Evolutionary conservation across 176 grass and related monocot species (phyloP), one percentile per base, ranked within the genome.

Genomic region (Poa annua): DNA sequence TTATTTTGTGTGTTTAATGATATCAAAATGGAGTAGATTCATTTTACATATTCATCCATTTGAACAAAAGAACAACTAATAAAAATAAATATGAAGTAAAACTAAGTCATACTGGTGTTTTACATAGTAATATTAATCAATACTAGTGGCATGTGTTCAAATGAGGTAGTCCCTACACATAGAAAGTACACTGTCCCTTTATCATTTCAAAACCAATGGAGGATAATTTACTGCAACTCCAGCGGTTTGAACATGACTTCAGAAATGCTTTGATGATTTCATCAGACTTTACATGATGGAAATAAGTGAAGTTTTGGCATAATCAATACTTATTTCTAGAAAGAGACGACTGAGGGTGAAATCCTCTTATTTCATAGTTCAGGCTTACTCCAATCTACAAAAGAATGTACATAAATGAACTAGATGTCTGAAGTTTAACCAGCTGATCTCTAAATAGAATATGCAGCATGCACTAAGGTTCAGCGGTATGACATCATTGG

Each of bases 31-130:
- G 0, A 42, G 6, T 45, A 34, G 48, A 75, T 16, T 8, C 29
- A 56, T 47, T 78, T 32, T 16, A 19, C 24, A 34, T 47, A 75
- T 16, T 8, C 41, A 56, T 47, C 19, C 8, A 48, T 78, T 36
- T 38, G 20, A 54, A 39, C 13, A 67, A 70, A 39, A 81, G 47
- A 24, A 79, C 8, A 63, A 54, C 17, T 80, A 3, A 20, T 14
- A 78, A 50, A 9, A 52, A 52, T n/a, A 53, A 54, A 26, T 11
- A 70, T 39, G 63, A 42, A 59, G 22, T 20, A 59, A 77, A 29
- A 81, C 21, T 25, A 81, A 81, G 14, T 41, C 49, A 55, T 54
- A 69, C 7, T 55, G n/a, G 63, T 71, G 68, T 45, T 71, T 71
- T 25, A 71, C 68, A 24, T 71, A 26, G 68, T 71, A 71, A 48